Evolutionary conservation across 257 asterid species (phyloP), one percentile per base, ranked within the genome.

Genomic region (Ocimum tenuiflorum): DNA sequence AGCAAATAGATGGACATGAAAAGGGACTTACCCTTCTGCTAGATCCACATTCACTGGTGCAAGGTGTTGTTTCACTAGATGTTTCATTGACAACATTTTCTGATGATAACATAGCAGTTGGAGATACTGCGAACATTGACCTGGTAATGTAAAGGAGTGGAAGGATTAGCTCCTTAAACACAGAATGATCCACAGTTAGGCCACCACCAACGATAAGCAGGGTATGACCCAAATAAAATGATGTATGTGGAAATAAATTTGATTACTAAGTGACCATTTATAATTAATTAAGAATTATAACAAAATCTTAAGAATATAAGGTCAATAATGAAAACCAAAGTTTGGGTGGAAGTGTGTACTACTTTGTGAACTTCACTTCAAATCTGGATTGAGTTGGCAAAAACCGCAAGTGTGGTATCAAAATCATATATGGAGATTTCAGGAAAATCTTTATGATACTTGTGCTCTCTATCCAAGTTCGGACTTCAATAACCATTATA

Each of bases 31-130:
- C 96, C 88, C 83, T 81, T 60, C 65, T 63, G 78, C 88, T 82
- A 46, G 91, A 79, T 68, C 83, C 96, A 68, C 84, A 86, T 72
- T 85, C 98, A 76, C 92, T 87, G 69, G 81, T 72, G 63, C 86
- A 80, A 36, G 89, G 77, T 9, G 88, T 80, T 39, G 82, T 50
- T 73, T 82, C 94, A 60, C 79, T 81, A 33, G 54, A 75, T 56
- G 82, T 51, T 63, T 79, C 90, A 51, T 72, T 81, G 60, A 68
- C 72, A 31, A 88, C 80, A 78, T 81, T 88, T 59, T 91, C 98
- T 45, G 91, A 82, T 4, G 96, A 88, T 56, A 78, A 77, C 38
- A 82, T 80, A 15, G 78, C 87, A 65, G 77, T 71, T 53, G 96
- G 91, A 55, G 90, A 91, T 73, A 68, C 78, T 53, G 75, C 75